Base-by-base conservation (phyloP, 208 protist genomes). In the Herpetomonas muscarum region DNA sequence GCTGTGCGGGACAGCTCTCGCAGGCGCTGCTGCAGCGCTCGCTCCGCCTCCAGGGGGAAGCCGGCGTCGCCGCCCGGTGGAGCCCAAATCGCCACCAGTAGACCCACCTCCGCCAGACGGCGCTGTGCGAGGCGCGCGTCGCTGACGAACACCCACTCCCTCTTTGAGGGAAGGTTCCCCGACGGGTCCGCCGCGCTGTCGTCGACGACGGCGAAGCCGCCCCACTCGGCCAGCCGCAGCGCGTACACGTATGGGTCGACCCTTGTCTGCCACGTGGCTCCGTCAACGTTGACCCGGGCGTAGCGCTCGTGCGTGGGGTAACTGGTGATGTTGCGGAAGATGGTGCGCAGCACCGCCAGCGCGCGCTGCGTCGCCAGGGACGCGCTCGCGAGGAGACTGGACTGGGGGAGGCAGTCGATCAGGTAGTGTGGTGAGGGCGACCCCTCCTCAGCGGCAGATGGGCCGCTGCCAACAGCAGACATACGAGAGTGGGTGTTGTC, bases 211-310 rank as follows among this genome's bases (percentile, higher is more conserved):
- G 21, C 6, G 31, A 64, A 69, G 10, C 52, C 51, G 58, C 67
- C 66, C 68, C 68, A 74, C 39, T 50, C 37, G 6, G 49, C 52
- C 37, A 74, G 37, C 1, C 62, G 49, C 39, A 74, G 37, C 7
- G 49, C 41, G 45, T 74, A 69, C 30, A 74, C 56, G n/a, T 42
- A 34, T 1, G 68, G 68, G n/a, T 32, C 32, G 25, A 74, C 68
- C 3, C 24, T 22, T 7, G 19, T 17, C 15, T 58, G 55, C 68
- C 68, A 74, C 29, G 44, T 45, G 0, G 61, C 25, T 22, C 68
- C 69, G 4, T 45, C 46, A 21, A 46, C 31, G 10, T 47, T 58
- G 68, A 69, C 60, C 1, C 55, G 59, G 0, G 37, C 26, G 51
- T 74, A 64, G 13, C 21, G 19, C 10, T 17, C 41, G 4, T 59